These are phyloP conservation scores for Pavlovales sp. DNA, from an alignment of 208 protist genomes.

Conservation along the genomic window DNA sequence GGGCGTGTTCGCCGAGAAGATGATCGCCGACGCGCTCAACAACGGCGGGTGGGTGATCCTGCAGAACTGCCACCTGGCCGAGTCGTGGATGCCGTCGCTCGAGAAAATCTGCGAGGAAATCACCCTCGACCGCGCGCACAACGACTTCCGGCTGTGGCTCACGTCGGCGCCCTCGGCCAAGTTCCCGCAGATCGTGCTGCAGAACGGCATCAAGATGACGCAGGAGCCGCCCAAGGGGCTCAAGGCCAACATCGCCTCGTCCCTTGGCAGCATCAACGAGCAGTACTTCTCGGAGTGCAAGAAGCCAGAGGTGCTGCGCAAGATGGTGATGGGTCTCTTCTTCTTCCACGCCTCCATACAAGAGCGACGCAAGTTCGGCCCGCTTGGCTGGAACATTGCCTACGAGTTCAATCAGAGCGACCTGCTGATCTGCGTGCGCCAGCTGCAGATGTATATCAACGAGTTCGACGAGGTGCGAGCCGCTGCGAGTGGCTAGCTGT, in stretches of 20 bases:
- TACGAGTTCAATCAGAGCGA: conserved; percentile 96
- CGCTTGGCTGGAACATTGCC: conserved; percentile 89
- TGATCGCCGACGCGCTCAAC: conserved; percentile 13
- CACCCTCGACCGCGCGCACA: conserved; percentile 22
- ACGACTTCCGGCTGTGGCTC: conserved; percentile 64
- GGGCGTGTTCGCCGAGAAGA: conserved; percentile 60
- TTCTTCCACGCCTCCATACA: conserved; percentile 94
- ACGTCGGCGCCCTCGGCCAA: conserved; percentile 44
- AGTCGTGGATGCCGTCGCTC: conserved; percentile 65
- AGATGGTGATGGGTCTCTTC: conserved; percentile 85
- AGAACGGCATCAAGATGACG: conserved; percentile 85
- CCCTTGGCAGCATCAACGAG: background rate
- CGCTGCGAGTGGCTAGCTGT: too few species aligned
- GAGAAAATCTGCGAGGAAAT: conserved; percentile 60
- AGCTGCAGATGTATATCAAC: conserved; percentile 86
- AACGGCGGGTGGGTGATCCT: conserved; percentile 81
- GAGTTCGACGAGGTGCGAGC: background rate
- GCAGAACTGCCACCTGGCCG: conserved; percentile 94
- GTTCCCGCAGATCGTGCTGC: conserved; percentile 60
- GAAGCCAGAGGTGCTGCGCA: conserved; percentile 50
- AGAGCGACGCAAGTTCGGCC: conserved; percentile 88
- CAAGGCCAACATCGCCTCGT: conserved; percentile 87
- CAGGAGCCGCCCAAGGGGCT: conserved; percentile 92
- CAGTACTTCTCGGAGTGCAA: background rate
- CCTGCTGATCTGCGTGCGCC: conserved; percentile 84